phyloP scores from a whole-genome alignment of 345 rosid species.

The Gynandropsis gynandra region DNA sequence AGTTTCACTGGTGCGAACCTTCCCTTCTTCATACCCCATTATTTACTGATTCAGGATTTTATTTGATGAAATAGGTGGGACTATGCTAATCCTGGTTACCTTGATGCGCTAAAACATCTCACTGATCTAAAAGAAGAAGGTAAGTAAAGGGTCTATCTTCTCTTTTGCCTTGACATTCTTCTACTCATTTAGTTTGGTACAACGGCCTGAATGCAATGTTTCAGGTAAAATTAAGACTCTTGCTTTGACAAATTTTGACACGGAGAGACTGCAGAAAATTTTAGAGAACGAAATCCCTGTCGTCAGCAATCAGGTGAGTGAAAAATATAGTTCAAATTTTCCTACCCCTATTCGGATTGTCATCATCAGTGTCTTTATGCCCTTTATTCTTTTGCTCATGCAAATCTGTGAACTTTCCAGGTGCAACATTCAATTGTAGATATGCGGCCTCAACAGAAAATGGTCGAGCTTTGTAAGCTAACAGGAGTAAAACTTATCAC shows the following conservation, averaged over 20 bases:
- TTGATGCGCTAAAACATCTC: slow-evolving; percentile 81
- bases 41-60: slow-evolving; percentile 3
- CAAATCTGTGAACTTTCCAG: slow-evolving; percentile 30
- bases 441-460: slow-evolving; percentile 92
- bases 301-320: slow-evolving; percentile 87
- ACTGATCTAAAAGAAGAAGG: slow-evolving; percentile 92
- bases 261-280: slow-evolving; percentile 73
- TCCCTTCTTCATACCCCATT: background rate
- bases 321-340: background rate
- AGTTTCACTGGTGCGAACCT: slow-evolving; percentile 75
- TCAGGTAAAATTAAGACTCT: slow-evolving; percentile 88
- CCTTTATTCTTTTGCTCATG: slow-evolving; percentile 10
- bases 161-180: slow-evolving; percentile 16
- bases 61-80: slow-evolving; percentile 63
- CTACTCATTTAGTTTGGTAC: slow-evolving; percentile 19
- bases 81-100: slow-evolving; percentile 78
- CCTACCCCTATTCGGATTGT: background rate
- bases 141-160: slow-evolving; percentile 14
- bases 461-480: slow-evolving; percentile 90
- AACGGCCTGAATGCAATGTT: slow-evolving; percentile 17
- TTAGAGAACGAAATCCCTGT: slow-evolving; percentile 83
- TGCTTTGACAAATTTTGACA: slow-evolving; percentile 93
- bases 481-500: slow-evolving; percentile 94
- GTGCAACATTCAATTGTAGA: slow-evolving; percentile 96
- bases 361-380: background rate